phyloP scores from a whole-genome alignment of 1,284 basidiomycete genomes.

The Ustilago esculenta region DNA sequence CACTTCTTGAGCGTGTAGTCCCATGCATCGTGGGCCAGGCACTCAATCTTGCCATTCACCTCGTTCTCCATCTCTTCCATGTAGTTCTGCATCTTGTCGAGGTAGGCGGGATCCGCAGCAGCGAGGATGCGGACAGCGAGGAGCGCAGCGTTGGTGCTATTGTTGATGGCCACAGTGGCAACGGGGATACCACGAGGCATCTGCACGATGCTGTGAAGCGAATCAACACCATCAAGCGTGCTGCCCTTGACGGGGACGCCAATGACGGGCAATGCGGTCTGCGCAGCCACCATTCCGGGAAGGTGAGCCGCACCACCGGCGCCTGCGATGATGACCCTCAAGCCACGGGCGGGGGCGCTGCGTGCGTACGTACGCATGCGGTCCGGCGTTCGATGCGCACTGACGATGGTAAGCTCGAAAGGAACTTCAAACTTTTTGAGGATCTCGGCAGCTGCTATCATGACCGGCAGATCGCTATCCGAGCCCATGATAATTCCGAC shows the following conservation, averaged over 20 bases:
- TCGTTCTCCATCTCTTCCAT: slow-evolving; percentile 80
- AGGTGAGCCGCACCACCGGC: slow-evolving; percentile 97
- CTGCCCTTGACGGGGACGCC: slow-evolving; percentile 97
- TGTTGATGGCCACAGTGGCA: slow-evolving; percentile 97
- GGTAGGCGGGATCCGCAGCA: slow-evolving; percentile 76
- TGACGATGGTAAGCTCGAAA: slow-evolving; percentile 94
- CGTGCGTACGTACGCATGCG: slow-evolving; percentile 85
- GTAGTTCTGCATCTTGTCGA: slow-evolving; percentile 79
- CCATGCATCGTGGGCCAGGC: slow-evolving; percentile 83
- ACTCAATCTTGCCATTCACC: slow-evolving; percentile 84
- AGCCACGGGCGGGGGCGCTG: slow-evolving; percentile 78
- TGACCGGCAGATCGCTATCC: slow-evolving; percentile 93
- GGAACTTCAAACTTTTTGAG: slow-evolving; percentile 84
- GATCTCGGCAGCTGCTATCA: slow-evolving; percentile 87
- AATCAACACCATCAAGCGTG: slow-evolving; percentile 92
- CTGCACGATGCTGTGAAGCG: slow-evolving; percentile 95
- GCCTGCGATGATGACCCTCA: slow-evolving; percentile 86
- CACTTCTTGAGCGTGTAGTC: slow-evolving; percentile 69
- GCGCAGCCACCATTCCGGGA: slow-evolving; percentile 96
- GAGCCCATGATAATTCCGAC: slow-evolving; percentile 98
- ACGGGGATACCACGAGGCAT: slow-evolving; percentile 98
- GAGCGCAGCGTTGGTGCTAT: slow-evolving; percentile 90
- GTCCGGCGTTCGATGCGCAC: slow-evolving; percentile 92
- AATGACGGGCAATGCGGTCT: slow-evolving; percentile 91
- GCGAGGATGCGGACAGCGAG: slow-evolving; percentile 88